phyloP scores from a whole-genome alignment of 805 yeast species.

The Teunomyces gatunensis region DNA sequence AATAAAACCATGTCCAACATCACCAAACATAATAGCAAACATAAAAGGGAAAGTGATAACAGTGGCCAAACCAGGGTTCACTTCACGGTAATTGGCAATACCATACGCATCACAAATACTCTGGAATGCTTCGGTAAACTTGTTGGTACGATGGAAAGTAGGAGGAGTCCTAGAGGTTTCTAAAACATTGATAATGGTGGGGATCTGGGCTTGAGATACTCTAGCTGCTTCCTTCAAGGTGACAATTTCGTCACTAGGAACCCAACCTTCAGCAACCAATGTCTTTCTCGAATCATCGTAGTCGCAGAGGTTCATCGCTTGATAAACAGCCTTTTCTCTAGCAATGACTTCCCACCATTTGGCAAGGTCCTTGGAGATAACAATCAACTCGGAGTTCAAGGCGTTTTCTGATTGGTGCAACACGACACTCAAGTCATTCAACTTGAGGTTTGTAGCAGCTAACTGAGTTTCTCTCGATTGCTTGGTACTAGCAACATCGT shows the following conservation, averaged over 20 bases:
- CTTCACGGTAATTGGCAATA: constrained; percentile 70
- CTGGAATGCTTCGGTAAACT: constrained; percentile 68
- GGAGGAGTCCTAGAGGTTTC: constrained; percentile 68
- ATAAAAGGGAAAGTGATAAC: constrained; percentile 75
- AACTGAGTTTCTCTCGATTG: constrained; percentile 31
- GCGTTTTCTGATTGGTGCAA: constrained; percentile 54
- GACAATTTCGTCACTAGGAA: constrained; percentile 74
- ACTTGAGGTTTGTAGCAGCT: constrained; percentile 21
- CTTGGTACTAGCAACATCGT: constrained; percentile 49
- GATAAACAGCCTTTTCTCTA: constrained; percentile 81
- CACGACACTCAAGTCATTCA: constrained; percentile 35
- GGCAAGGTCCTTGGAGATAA: constrained; percentile 70
- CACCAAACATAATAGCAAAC: constrained; percentile 86
- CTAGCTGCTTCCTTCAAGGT: constrained; percentile 65
- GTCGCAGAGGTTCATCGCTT: constrained; percentile 74
- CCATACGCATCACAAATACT: constrained; percentile 76
- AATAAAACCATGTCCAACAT: constrained; percentile 73
- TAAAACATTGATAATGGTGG: constrained; percentile 54
- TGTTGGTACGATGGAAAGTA: constrained; percentile 67
- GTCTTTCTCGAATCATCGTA: constrained; percentile 83
- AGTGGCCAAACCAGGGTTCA: constrained; percentile 73
- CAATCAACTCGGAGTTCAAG: constrained; percentile 71
- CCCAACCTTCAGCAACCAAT: constrained; percentile 95
- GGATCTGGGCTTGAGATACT: constrained; percentile 52
- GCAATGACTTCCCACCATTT: constrained; percentile 60